Evolutionary conservation across 148 eudicot species (phyloP).

Genomic region (Diospyros kaki): DNA sequence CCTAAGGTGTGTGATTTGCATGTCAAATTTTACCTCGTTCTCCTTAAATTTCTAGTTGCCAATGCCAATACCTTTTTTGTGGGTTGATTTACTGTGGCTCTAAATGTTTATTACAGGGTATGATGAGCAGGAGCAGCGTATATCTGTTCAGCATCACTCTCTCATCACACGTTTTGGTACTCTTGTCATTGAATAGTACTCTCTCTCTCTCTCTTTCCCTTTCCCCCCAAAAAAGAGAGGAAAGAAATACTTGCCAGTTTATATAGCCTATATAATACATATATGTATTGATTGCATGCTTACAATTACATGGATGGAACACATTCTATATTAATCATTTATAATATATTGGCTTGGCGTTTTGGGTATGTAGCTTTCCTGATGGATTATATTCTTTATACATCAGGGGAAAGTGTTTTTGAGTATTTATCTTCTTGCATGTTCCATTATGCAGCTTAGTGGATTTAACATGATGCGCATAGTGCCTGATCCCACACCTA

Average conservation of each 20-base stretch:
- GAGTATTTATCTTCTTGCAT: not conserved
- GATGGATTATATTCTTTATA: not conserved
- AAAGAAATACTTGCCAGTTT: not conserved
- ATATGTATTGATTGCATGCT: no score
- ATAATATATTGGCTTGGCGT: not conserved
- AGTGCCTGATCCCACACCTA: no score
- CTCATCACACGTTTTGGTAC: conserved; percentile 29
- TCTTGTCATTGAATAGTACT: not conserved
- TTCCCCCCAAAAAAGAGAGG: not conserved
- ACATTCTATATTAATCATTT: not conserved
- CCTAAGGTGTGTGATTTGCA: conserved; percentile 28
- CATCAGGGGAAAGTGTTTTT: not conserved
- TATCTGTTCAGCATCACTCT: conserved; percentile 20
- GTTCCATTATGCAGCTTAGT: not conserved
- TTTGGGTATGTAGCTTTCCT: conserved; percentile 1
- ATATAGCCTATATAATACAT: not conserved
- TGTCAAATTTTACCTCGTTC: conserved; percentile 2
- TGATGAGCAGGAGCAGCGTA: conserved; percentile 16
- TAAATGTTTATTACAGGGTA: conserved; percentile 10
- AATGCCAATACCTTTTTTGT: not conserved
- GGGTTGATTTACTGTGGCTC: not conserved
- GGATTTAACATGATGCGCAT: not conserved
- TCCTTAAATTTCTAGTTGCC: not conserved
- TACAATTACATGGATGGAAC: no score
- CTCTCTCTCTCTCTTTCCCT: not conserved